These are phyloP conservation scores for Boletus pseudo-olivaceus DNA, from an alignment of 768 basidiomycete species.

Conservation along the genomic window DNA sequence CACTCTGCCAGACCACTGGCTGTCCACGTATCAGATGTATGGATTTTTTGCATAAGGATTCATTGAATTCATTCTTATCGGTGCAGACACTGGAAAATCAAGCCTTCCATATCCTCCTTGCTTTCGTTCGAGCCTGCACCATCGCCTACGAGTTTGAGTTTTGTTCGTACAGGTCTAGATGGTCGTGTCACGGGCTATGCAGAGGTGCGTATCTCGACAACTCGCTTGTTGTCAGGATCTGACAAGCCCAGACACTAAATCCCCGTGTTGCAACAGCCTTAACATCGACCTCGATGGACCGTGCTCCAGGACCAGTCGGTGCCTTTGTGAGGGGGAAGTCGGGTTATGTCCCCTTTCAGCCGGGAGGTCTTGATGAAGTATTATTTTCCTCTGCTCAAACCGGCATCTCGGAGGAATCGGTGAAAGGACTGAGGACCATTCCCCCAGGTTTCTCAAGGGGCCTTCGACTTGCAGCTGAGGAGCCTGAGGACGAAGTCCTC, in stretches of 20 bases:
- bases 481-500: slow-evolving; percentile 44
- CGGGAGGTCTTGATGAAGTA: slow-evolving; percentile 83
- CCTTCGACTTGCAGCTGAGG: slow-evolving; percentile 63
- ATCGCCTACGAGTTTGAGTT: slow-evolving; percentile 68
- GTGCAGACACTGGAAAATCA: slow-evolving; percentile 68
- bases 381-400: slow-evolving; percentile 31
- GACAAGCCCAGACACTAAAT: slow-evolving; percentile 46
- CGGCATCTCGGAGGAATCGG: slow-evolving; percentile 37
- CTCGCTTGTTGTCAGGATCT: slow-evolving; percentile 1
- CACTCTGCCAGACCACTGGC: slow-evolving; percentile 64
- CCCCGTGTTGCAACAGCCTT: slow-evolving; percentile 61
- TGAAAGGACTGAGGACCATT: slow-evolving; percentile 53
- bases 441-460: slow-evolving; percentile 86
- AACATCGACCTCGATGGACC: slow-evolving; percentile 80
- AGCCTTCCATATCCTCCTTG: slow-evolving; percentile 58
- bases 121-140: slow-evolving; percentile 65
- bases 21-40: slow-evolving; percentile 83
- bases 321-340: slow-evolving; percentile 94
- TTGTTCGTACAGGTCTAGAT: slow-evolving; percentile 74
- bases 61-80: slow-evolving; percentile 9
- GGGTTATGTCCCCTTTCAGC: slow-evolving; percentile 89
- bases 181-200: slow-evolving; percentile 78
- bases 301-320: slow-evolving; percentile 74
- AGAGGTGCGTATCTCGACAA: slow-evolving; percentile 52
- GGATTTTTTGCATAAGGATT: slow-evolving; percentile 22